phyloP scores from a whole-genome alignment of 768 basidiomycete genomes.

The Calocybe cyanea region DNA sequence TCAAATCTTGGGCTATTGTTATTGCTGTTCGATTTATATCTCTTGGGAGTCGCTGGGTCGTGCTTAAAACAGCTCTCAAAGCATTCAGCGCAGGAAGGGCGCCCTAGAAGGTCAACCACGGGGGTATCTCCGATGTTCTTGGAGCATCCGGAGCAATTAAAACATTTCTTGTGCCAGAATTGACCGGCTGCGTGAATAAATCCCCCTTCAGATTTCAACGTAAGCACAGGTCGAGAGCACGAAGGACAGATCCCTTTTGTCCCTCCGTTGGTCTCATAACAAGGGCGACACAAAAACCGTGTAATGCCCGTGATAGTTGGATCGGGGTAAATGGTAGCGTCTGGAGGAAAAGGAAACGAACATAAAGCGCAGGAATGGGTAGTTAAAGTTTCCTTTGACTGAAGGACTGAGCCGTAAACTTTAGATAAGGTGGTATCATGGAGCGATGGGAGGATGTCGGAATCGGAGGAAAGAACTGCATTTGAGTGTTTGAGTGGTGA shows the following conservation, averaged over 20 bases:
- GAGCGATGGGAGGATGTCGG: slow-evolving; percentile 57
- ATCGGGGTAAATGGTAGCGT: slow-evolving; percentile 85
- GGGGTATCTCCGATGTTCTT: slow-evolving; percentile 71
- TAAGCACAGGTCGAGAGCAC: slow-evolving; percentile 69
- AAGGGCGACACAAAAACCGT: slow-evolving; percentile 72
- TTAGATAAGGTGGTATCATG: slow-evolving; percentile 65
- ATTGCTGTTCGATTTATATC: slow-evolving; percentile 22
- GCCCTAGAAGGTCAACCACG: slow-evolving; percentile 80
- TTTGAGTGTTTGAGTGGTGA: slow-evolving; percentile 55
- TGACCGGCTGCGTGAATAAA: slow-evolving; percentile 68
- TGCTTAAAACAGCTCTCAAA: slow-evolving; percentile 73
- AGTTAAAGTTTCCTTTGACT: slow-evolving; percentile 69
- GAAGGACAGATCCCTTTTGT: slow-evolving; percentile 69
- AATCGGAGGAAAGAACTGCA: slow-evolving; percentile 50
- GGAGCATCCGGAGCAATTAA: slow-evolving; percentile 68
- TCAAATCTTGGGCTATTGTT: slow-evolving; percentile 26
- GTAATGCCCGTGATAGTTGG: slow-evolving; percentile 37
- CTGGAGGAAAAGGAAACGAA: slow-evolving; percentile 62
- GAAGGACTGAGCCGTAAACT: slow-evolving; percentile 81
- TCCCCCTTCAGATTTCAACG: slow-evolving; percentile 72
- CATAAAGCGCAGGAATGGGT: slow-evolving; percentile 70
- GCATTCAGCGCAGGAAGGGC: slow-evolving; percentile 75
- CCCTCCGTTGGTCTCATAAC: slow-evolving; percentile 70
- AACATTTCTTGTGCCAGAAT: slow-evolving; percentile 83
- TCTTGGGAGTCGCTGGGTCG: slow-evolving; percentile 44